Evolutionary conservation across 805 yeast genomes (phyloP).

Genomic region (Yamadazyma nakazawae): DNA sequence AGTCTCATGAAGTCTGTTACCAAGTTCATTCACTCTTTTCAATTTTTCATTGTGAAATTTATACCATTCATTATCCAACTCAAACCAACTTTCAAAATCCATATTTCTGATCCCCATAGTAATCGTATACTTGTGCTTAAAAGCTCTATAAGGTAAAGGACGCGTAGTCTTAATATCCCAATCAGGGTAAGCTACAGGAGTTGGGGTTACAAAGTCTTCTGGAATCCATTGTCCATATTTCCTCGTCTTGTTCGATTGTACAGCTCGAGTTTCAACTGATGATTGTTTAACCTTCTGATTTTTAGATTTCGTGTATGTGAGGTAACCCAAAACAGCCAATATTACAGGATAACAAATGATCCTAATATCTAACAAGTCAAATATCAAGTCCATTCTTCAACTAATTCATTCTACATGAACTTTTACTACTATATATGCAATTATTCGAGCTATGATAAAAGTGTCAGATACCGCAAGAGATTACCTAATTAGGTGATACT

Average conservation of each 20-base stretch:
- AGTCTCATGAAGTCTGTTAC: conserved; percentile 49
- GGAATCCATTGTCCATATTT: conserved; percentile 53
- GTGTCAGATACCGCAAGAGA: background rate
- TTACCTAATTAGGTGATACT: background rate
- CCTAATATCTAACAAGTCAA: background rate
- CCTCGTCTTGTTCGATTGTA: conserved; percentile 22
- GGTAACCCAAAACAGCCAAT: background rate
- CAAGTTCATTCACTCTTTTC: conserved; percentile 45
- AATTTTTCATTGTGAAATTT: conserved; percentile 53
- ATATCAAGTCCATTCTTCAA: too few species aligned
- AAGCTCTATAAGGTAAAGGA: conserved; percentile 65
- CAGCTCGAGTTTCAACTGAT: too few species aligned
- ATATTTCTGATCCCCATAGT: conserved; percentile 68
- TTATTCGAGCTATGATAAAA: background rate
- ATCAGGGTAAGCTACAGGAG: conserved; percentile 43
- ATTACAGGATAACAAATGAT: background rate
- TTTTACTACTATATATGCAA: background rate
- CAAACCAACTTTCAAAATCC: conserved; percentile 64
- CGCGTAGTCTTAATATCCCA: conserved; percentile 51
- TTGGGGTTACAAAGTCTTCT: conserved; percentile 48
- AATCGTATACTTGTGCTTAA: conserved; percentile 58
- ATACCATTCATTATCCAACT: conserved; percentile 63
- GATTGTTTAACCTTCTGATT: too few species aligned
- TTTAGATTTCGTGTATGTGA: background rate
- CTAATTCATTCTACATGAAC: background rate